Conservation (phyloP, 768 basidiomycete genomes). For the Mycena rebaudengoi region DNA sequence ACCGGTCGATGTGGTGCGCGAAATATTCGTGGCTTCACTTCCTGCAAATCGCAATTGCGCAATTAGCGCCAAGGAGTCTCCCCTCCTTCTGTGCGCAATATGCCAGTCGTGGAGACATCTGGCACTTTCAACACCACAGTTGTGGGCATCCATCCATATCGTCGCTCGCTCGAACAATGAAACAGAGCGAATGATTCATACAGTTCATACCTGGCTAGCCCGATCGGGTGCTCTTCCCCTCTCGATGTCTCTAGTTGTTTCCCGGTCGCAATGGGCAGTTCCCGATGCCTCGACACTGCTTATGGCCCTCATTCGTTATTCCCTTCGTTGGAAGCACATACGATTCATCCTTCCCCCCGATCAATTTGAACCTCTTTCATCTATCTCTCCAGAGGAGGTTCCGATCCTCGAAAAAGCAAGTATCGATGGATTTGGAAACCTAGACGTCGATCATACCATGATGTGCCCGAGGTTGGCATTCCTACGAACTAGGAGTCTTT, state of each 20-base stretch:
- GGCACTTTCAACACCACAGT: background rate
- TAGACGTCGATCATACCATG: no score
- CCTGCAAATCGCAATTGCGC: background rate
- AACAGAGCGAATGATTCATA: background rate
- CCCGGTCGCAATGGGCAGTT: background rate
- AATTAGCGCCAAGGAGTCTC: background rate
- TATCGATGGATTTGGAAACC: background rate
- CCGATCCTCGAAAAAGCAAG: background rate
- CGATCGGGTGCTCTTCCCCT: background rate
- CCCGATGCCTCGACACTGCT: background rate
- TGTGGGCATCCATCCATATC: constrained; percentile 1
- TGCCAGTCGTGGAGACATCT: background rate
- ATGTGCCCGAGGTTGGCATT: no score
- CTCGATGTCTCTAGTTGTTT: background rate
- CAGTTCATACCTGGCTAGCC: background rate
- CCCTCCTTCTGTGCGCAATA: background rate
- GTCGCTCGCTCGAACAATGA: background rate
- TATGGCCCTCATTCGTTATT: background rate
- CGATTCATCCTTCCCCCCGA: background rate
- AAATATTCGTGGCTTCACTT: background rate
- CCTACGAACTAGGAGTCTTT: background rate
- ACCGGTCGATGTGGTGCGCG: no score
- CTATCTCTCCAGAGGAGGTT: background rate
- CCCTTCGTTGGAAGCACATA: background rate
- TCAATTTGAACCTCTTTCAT: background rate